Conservation (phyloP, 108 stramenopile genomes). For the Pseudonitzschia pungens region DNA sequence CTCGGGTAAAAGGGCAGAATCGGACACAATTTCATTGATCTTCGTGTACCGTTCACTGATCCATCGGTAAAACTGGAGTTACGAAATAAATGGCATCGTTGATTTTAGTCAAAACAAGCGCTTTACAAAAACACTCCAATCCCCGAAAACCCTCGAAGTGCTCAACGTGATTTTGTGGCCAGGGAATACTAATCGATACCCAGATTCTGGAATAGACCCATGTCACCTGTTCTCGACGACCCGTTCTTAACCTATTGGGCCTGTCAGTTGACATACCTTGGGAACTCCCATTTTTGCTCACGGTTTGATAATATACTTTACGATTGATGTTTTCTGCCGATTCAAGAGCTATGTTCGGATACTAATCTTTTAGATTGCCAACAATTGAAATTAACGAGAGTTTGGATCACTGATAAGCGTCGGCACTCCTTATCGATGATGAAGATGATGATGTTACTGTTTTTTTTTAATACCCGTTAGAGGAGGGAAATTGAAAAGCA, state of each 20-base stretch:
- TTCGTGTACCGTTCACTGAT: slow-evolving; percentile 98
- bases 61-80: slow-evolving; percentile 96
- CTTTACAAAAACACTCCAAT: background rate
- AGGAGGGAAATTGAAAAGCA: too few species aligned
- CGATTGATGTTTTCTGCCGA: background rate
- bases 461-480: too few species aligned
- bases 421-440: too few species aligned
- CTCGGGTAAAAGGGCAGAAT: slow-evolving; percentile 83
- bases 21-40: slow-evolving; percentile 97
- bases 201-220: background rate
- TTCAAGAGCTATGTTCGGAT: too few species aligned
- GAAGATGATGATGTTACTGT: background rate
- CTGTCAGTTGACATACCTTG: slow-evolving; percentile 3
- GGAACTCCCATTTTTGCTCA: slow-evolving; percentile 9
- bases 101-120: background rate
- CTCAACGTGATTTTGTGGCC: background rate
- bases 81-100: background rate
- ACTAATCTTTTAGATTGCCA: too few species aligned
- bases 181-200: background rate
- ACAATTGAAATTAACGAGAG: too few species aligned
- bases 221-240: background rate
- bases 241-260: background rate
- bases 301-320: background rate
- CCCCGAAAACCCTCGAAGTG: background rate
- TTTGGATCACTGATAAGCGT: too few species aligned